Base-by-base conservation (phyloP, 108 stramenopile species). In the Asterionellopsis glacialis region DNA sequence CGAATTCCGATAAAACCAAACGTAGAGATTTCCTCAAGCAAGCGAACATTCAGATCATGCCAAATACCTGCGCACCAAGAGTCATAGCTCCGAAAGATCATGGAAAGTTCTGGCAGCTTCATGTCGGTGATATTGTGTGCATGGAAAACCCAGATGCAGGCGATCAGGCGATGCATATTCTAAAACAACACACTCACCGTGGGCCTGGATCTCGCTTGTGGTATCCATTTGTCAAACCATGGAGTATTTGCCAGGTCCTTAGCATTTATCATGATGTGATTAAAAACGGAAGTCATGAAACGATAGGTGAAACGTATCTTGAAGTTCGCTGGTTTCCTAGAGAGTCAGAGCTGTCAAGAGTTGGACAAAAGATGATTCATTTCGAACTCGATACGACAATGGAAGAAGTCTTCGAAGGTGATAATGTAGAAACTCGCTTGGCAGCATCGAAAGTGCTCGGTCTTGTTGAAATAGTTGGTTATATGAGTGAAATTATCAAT, bases 371-470 rank as follows among this genome's bases (percentile, higher is more conserved):
- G 1, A 56, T 61, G 19, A 28, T 64, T 21, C 74, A 63, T 26
- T 42, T 57, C 51, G 49, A 68, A 22, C 15, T 26, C 6, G 33
- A 33, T 7, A 7, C 5, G 2, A 57, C 49, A 5, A 25, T 63
- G 48, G 58, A 82, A 70, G 63, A 70, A 59, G 49, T 76, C 27
- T 74, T 73, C 72, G 84, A 84, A 77, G 71, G 84, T 26, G 61
- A 80, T 51, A 55, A 62, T 14, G 33, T 79, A 21, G 45, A 72
- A 19, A 33, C 39, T n/a, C 67, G 55, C 15, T 25, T 80, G 1
- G 45, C 57, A 40, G 76, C 76, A 22, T 54, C 64, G 11, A 22
- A 33, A 21, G 33, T 82, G 47, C 65, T 82, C 24, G 76, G 81
- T 10, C 44, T 24, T 21, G 73, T 52, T 11, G 47, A 69, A 6